Percentiles rank a stretch among this genome's conserved stretches.
These are phyloP conservation scores for Tricholoma flavovirens DNA, from an alignment of 768 basidiomycete genomes.

Conservation along the genomic window DNA sequence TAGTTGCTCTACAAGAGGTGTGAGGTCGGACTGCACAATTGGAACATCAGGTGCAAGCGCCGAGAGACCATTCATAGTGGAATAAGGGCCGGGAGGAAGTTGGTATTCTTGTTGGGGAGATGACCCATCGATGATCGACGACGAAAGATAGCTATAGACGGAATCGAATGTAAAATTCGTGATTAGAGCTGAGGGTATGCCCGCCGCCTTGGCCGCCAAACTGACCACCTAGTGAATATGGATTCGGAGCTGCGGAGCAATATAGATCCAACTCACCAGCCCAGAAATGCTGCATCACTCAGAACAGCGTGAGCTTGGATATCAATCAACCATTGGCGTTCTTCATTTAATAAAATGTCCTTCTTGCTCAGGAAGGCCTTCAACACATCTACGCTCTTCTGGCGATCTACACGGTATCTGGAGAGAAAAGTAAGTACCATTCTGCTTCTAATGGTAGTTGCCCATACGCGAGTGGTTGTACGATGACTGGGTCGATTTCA, in stretches of 20 bases:
- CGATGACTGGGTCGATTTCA: slow-evolving; percentile 74
- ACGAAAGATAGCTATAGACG: slow-evolving; percentile 71
- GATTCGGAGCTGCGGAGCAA: neutral
- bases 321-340: slow-evolving; percentile 51
- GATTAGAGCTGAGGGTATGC: slow-evolving; percentile 65
- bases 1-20: slow-evolving; percentile 61
- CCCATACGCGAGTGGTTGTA: slow-evolving; percentile 72
- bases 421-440: slow-evolving; percentile 5
- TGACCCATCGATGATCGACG: slow-evolving; percentile 41
- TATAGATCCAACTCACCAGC: slow-evolving; percentile 44
- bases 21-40: slow-evolving; percentile 41
- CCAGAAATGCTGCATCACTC: slow-evolving; percentile 75
- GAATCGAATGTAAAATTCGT: slow-evolving; percentile 87
- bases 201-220: slow-evolving; percentile 56
- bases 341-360: slow-evolving; percentile 46
- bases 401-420: slow-evolving; percentile 70
- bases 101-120: slow-evolving; percentile 13
- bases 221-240: slow-evolving; percentile 27
- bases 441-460: neutral
- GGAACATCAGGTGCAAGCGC: slow-evolving; percentile 48
- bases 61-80: slow-evolving; percentile 14
- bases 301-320: slow-evolving; percentile 54
- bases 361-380: slow-evolving; percentile 52
- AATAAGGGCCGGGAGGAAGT: slow-evolving; percentile 5
- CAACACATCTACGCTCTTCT: slow-evolving; percentile 60